Evolutionary conservation across 257 asterid species (phyloP), one percentile per base, ranked within the genome.

Genomic region (Avicennia marina): DNA sequence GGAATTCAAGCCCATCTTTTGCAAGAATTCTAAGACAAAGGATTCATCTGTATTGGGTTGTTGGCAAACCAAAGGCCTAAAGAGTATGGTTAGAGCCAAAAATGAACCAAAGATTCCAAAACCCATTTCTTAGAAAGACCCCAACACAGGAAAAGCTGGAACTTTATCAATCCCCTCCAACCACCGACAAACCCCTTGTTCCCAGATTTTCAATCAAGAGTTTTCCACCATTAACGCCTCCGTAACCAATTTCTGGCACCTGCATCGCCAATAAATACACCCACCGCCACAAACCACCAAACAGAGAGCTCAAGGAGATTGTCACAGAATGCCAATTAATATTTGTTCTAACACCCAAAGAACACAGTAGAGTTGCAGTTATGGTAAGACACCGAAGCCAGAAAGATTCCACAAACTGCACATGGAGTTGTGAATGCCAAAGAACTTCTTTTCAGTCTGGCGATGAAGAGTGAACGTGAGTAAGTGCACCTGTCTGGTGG

Each of bases 1-100:
- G 40, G 73, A 48, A 25, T 66, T 68, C 38, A 83, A 55, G 26
- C 86, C 93, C 95, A 85, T 85, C 25, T 80, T 76, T 25, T 70
- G 75, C 70, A 82, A 70, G 78, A 88, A 88, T 33, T 85, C 93
- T 68, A 74, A 50, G 32, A 85, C 69, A 67, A 74, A 82, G 11
- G 72, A 80, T 65, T 81, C 96, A 70, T 88, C 96, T 41, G 93
- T 78, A 41, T 82, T 82, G 68, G 84, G 86, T 62, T 57, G 72
- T 63, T 82, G 94, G 64, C 80, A 67, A 45, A 76, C 63, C 67
- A 68, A 65, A 58, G 89, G 81, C 72, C 71, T 71, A 26, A 75
- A 67, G 11, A 81, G 49, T 34, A 85, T 59, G 13, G 77, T 31
- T 61, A 82, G 56, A 66, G 78, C 70, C 42, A 88, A 62, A 64